Percentiles rank a stretch among this genome's conserved stretches.
Evolutionary conservation across 2,329 filamentous ascomycete species (phyloP).

Genomic region (Torrubiella hemipterigena): DNA sequence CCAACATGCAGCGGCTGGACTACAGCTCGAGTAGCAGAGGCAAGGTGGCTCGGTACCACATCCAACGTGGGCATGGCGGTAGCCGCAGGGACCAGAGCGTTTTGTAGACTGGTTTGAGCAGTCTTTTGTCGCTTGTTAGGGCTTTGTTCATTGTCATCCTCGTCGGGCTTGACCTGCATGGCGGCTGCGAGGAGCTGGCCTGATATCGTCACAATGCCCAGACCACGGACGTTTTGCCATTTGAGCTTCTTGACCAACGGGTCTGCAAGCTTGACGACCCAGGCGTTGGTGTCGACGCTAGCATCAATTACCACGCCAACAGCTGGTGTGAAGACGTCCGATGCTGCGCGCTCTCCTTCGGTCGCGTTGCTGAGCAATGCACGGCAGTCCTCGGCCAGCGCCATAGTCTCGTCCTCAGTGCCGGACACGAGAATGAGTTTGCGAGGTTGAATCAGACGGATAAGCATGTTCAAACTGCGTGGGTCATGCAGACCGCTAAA

Average conservation of each 20-base stretch:
- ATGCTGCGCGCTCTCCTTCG: constrained; percentile 34
- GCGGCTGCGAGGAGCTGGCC: constrained; percentile 44
- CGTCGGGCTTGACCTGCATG: constrained; percentile 30
- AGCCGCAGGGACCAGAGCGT: constrained; percentile 6
- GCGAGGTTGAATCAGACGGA: constrained; percentile 84
- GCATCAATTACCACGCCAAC: constrained; percentile 71
- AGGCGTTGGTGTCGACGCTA: constrained; percentile 94
- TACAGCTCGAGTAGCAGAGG: constrained; percentile 61
- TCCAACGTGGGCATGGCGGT: constrained; percentile 35
- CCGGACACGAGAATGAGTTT: constrained; percentile 91
- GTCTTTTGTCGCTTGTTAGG: constrained; percentile 39
- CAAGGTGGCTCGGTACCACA: constrained; percentile 44
- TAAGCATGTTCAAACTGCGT: constrained; percentile 84
- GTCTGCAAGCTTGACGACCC: constrained; percentile 85
- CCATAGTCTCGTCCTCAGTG: constrained; percentile 62
- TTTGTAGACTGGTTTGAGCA: constrained; percentile 14
- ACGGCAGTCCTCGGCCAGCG: constrained; percentile 69
- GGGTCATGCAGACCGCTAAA: constrained; percentile 89
- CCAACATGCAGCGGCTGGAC: constrained; percentile 89
- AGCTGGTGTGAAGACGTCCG: constrained; percentile 71
- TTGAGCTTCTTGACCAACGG: constrained; percentile 73
- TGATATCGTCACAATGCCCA: constrained; percentile 88
- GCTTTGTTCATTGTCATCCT: constrained; percentile 35
- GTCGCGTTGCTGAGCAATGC: constrained; percentile 47
- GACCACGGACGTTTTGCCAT: constrained; percentile 86